Conservation (phyloP, 2,329 filamentous ascomycete genomes). For the Penicillium nordicum region DNA sequence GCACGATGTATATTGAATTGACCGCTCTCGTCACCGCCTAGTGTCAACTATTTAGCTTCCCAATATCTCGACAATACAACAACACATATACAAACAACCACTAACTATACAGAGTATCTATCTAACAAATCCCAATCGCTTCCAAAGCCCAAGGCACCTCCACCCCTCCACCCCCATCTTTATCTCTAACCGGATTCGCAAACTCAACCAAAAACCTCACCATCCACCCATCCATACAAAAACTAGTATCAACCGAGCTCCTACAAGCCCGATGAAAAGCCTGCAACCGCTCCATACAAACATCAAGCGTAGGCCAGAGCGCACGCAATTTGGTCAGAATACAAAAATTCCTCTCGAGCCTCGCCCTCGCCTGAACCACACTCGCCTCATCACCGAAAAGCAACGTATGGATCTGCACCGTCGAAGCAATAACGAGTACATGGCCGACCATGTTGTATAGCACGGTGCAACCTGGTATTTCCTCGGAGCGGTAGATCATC, state of each 20-base stretch:
- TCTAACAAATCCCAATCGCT: neutral
- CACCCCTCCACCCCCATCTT: neutral
- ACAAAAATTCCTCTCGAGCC: conserved; percentile 47
- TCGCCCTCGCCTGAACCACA: conserved; percentile 34
- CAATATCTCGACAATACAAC: no score
- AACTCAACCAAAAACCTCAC: conserved; percentile 33
- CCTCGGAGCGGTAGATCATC: conserved; percentile 41
- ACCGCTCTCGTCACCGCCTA: conserved; percentile 5
- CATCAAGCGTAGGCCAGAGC: conserved; percentile 44
- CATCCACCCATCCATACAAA: conserved; percentile 45
- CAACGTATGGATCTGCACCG: conserved; percentile 47
- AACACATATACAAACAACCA: no score
- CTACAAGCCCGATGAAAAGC: conserved; percentile 45
- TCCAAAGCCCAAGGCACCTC: neutral
- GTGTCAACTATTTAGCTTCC: neutral
- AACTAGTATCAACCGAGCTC: conserved; percentile 36
- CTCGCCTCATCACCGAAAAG: conserved; percentile 42
- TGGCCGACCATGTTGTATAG: conserved; percentile 48
- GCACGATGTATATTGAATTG: neutral
- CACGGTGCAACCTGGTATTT: conserved; percentile 38
- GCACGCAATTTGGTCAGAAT: conserved; percentile 41
- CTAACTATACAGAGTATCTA: no score
- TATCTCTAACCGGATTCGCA: conserved; percentile 13
- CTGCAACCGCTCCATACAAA: conserved; percentile 39
- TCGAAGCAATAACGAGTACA: conserved; percentile 48